These are phyloP conservation scores for Oxytropis ochrocephala DNA, from an alignment of 306 rosid genomes.

Conservation along the genomic window DNA sequence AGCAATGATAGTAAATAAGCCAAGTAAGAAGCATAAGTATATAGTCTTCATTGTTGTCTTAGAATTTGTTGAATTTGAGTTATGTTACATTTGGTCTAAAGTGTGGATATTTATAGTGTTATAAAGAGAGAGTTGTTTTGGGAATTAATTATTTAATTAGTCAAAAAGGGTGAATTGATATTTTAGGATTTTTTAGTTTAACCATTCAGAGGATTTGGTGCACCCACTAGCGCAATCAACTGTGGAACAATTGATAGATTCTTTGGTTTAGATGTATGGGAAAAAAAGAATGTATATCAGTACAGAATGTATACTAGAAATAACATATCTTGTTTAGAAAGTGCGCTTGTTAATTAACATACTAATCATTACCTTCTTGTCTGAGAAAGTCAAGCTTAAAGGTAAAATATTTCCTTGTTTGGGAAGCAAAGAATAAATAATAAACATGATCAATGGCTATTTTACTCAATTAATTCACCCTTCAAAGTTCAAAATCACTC, in stretches of 20 bases:
- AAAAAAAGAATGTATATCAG: background rate
- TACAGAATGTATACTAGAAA: background rate
- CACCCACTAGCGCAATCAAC: slow-evolving; percentile 58
- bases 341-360: background rate
- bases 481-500: too few relatives aligned
- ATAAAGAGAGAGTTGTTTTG: slow-evolving; percentile 5
- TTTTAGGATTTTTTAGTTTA: slow-evolving; percentile 33
- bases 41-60: slow-evolving; percentile 43
- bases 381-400: background rate
- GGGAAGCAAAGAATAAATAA: background rate
- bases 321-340: background rate
- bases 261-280: slow-evolving; percentile 9
- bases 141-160: slow-evolving; percentile 44
- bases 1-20: slow-evolving; percentile 31
- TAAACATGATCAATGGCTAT: background rate
- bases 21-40: slow-evolving; percentile 33
- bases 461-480: too few relatives aligned
- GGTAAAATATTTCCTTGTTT: background rate
- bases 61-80: slow-evolving; percentile 20
- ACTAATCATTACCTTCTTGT: too few relatives aligned
- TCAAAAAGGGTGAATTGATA: slow-evolving; percentile 23
- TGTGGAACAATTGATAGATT: slow-evolving; percentile 25
- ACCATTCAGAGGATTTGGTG: slow-evolving; percentile 66
- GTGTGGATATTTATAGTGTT: slow-evolving; percentile 43
- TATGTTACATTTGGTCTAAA: slow-evolving; percentile 18